phyloP scores from a whole-genome alignment of 2,329 filamentous ascomycete genomes.

The Sclerotinia minor region DNA sequence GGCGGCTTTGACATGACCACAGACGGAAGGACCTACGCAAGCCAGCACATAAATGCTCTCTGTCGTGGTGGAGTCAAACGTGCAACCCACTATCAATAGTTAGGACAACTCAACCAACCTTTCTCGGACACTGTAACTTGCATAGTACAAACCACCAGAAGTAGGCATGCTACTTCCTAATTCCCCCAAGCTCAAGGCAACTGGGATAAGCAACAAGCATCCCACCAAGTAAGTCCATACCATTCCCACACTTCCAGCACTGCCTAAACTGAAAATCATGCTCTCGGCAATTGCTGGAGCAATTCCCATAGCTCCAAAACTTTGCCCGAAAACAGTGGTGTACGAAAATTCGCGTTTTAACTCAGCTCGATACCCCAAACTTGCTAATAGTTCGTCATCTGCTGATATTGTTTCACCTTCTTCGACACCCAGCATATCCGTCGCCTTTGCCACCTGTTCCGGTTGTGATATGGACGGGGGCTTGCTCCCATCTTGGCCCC shows the following conservation, averaged over 20 bases:
- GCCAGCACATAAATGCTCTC: slow-evolving; percentile 42
- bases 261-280: slow-evolving; percentile 39
- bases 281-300: slow-evolving; percentile 41
- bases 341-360: slow-evolving; percentile 42
- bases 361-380: slow-evolving; percentile 40
- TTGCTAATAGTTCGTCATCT: slow-evolving; percentile 39
- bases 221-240: slow-evolving; percentile 41
- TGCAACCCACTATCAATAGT: slow-evolving; percentile 39
- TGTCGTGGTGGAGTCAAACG: slow-evolving; percentile 37
- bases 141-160: slow-evolving; percentile 41
- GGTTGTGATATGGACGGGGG: background rate
- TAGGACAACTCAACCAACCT: background rate
- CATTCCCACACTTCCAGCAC: slow-evolving; percentile 39
- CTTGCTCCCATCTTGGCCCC: background rate
- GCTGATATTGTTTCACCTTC: slow-evolving; percentile 26
- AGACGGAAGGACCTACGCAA: slow-evolving; percentile 37
- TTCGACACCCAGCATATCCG: slow-evolving; percentile 25
- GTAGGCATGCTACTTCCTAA: slow-evolving; percentile 41
- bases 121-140: slow-evolving; percentile 20
- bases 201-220: slow-evolving; percentile 40
- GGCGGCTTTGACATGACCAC: background rate
- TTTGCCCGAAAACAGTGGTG: slow-evolving; percentile 40
- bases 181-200: slow-evolving; percentile 40
- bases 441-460: slow-evolving; percentile 3
- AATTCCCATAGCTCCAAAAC: slow-evolving; percentile 42